These are phyloP conservation scores for Chenopodium formosanum DNA, from an alignment of 148 eudicot species.

Conservation along the genomic window DNA sequence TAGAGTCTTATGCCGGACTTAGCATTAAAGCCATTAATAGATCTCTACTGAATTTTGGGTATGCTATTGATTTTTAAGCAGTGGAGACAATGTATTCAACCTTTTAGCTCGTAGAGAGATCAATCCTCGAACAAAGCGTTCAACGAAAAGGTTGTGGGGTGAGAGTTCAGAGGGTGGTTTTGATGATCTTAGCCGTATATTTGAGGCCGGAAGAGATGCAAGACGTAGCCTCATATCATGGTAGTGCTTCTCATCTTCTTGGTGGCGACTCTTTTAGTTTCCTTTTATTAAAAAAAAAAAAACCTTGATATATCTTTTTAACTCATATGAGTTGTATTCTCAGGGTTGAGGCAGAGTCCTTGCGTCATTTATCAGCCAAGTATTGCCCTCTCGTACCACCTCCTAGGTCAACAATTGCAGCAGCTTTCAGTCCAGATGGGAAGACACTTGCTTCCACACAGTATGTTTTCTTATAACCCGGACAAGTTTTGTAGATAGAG, in stretches of 20 bases:
- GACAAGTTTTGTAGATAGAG: not conserved
- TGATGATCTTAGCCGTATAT: conserved; percentile 35
- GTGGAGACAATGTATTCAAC: conserved; percentile 58
- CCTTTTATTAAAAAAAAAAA: not conserved
- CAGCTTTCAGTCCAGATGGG: conserved; percentile 95
- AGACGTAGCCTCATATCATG: conserved; percentile 75
- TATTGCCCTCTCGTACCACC: conserved; percentile 89
- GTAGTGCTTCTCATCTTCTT: conserved; percentile 35
- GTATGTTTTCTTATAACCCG: conserved; percentile 41
- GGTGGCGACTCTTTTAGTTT: not conserved
- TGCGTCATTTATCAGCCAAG: conserved; percentile 77
- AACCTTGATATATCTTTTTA: not conserved
- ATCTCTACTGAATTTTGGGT: conserved; percentile 14
- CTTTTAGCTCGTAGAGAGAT: conserved; percentile 81
- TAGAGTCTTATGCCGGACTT: not conserved
- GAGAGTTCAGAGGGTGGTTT: conserved; percentile 31
- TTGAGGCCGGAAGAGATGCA: conserved; percentile 60
- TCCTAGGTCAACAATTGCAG: conserved; percentile 96
- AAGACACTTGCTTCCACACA: conserved; percentile 92
- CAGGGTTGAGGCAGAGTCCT: conserved; percentile 91
- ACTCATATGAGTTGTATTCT: conserved; percentile 16
- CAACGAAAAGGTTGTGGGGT: conserved; percentile 55
- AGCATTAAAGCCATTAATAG: not conserved
- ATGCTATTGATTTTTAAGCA: conserved; percentile 20
- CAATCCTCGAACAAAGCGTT: conserved; percentile 55